These are phyloP conservation scores for Paraphysoderma sedebokerense DNA, from an alignment of 371 early-diverging fungal species.

Conservation along the genomic window DNA sequence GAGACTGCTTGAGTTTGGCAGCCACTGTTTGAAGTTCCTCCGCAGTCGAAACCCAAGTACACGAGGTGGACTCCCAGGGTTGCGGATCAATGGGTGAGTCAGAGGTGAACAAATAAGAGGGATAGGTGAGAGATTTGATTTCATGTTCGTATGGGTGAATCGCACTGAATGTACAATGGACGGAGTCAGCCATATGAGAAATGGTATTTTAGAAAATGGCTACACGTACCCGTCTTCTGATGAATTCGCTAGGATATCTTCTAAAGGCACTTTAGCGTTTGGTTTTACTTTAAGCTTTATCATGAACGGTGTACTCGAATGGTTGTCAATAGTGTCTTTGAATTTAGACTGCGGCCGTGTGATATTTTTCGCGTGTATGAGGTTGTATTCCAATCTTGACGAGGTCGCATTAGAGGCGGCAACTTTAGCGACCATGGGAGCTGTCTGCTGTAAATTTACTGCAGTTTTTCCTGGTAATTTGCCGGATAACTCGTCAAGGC, in stretches of 20 bases:
- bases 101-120: constrained; percentile 49
- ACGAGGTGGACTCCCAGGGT: constrained; percentile 38
- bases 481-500: too few relatives aligned
- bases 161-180: not conserved
- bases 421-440: too few relatives aligned
- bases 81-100: constrained; percentile 23
- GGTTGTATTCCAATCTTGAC: too few relatives aligned
- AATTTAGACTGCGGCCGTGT: constrained; percentile 75
- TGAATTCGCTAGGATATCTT: too few relatives aligned
- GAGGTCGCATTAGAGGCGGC: too few relatives aligned
- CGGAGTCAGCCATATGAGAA: too few relatives aligned
- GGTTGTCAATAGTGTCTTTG: constrained; percentile 72
- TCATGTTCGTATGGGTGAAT: constrained; percentile 84
- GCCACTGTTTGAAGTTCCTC: constrained; percentile 43
- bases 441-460: too few relatives aligned
- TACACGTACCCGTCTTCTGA: too few relatives aligned
- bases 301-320: constrained; percentile 43
- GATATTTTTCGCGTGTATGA: constrained; percentile 52
- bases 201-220: too few relatives aligned
- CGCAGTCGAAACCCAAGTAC: constrained; percentile 52
- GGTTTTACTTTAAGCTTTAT: constrained; percentile 65
- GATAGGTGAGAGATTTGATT: constrained; percentile 58
- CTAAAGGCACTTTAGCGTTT: constrained; percentile 63
- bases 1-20: constrained; percentile 28
- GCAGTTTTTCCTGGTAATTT: too few relatives aligned